phyloP scores from a whole-genome alignment of 2,329 filamentous ascomycete species.

The Colletotrichum orchidophilum region DNA sequence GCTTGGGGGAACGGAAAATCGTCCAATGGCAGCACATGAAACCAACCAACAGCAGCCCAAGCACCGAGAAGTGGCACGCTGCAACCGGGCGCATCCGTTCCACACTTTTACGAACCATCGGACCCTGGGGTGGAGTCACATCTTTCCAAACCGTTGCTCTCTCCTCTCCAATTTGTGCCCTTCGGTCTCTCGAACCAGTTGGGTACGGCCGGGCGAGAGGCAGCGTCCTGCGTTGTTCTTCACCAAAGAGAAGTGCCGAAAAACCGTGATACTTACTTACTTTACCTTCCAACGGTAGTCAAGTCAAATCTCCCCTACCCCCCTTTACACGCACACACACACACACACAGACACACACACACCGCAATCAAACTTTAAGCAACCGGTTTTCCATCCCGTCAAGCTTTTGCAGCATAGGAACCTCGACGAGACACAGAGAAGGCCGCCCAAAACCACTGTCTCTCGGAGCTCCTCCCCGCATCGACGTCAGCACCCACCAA shows the following conservation, averaged over 20 bases:
- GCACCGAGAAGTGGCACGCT: not conserved
- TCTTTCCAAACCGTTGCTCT: not conserved
- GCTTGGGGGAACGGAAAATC: not conserved
- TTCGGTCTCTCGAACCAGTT: not conserved
- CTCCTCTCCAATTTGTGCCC: not conserved
- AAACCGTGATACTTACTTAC: not conserved
- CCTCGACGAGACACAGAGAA: not conserved
- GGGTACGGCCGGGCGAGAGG: no score
- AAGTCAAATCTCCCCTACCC: not conserved
- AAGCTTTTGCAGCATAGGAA: not conserved
- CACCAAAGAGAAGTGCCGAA: not conserved
- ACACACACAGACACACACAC: no score
- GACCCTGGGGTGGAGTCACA: not conserved
- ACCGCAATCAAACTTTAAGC: not conserved
- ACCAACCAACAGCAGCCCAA: not conserved
- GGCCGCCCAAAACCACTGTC: not conserved
- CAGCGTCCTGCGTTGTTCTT: not conserved
- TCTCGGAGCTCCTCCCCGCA: not conserved
- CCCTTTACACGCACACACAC: no score
- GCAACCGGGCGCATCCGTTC: not conserved
- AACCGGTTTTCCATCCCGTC: not conserved
- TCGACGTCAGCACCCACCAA: not conserved
- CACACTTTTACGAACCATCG: not conserved
- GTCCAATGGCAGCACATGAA: conserved; percentile 3
- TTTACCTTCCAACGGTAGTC: not conserved